Evolutionary conservation across 768 basidiomycete species (phyloP).

Genomic region (Boletellus emodensis): DNA sequence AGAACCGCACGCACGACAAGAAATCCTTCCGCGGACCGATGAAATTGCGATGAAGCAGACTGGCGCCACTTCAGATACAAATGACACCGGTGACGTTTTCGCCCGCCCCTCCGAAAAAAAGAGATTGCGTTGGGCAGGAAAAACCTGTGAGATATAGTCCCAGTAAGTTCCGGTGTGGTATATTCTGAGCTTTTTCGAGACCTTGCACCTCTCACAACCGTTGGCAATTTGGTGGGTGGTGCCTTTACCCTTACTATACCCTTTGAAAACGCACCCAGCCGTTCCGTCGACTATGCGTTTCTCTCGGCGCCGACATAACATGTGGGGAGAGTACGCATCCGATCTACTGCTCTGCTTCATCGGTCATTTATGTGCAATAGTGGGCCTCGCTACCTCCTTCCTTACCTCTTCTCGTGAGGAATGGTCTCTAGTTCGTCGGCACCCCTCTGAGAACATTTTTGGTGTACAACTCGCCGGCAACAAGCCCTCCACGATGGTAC

Average conservation of each 20-base stretch:
- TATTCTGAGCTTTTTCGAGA: constrained; percentile 38
- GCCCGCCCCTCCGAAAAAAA: constrained; percentile 79
- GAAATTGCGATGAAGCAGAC: constrained; percentile 33
- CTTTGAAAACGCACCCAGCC: constrained; percentile 48
- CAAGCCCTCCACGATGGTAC: constrained; percentile 72
- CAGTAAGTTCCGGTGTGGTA: constrained; percentile 2
- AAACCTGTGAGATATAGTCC: constrained; percentile 59
- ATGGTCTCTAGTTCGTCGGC: constrained; percentile 89
- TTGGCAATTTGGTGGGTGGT: constrained; percentile 76
- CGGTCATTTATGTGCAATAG: constrained; percentile 31
- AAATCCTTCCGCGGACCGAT: background rate
- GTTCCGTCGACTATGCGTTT: constrained; percentile 85
- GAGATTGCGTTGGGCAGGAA: constrained; percentile 78
- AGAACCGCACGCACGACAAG: constrained; percentile 15
- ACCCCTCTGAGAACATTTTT: constrained; percentile 82
- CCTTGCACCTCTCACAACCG: constrained; percentile 85
- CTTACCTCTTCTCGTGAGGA: constrained; percentile 86
- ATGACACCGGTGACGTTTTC: constrained; percentile 66
- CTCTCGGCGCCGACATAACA: constrained; percentile 89
- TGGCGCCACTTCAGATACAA: constrained; percentile 34
- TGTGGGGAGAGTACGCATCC: constrained; percentile 77
- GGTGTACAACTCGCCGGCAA: constrained; percentile 93
- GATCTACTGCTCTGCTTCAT: background rate
- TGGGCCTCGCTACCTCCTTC: constrained; percentile 93
- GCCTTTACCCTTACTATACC: background rate